Evolutionary conservation across 768 basidiomycete genomes (phyloP), one percentile per base, ranked within the genome.

Genomic region (Mrakia gelida): DNA sequence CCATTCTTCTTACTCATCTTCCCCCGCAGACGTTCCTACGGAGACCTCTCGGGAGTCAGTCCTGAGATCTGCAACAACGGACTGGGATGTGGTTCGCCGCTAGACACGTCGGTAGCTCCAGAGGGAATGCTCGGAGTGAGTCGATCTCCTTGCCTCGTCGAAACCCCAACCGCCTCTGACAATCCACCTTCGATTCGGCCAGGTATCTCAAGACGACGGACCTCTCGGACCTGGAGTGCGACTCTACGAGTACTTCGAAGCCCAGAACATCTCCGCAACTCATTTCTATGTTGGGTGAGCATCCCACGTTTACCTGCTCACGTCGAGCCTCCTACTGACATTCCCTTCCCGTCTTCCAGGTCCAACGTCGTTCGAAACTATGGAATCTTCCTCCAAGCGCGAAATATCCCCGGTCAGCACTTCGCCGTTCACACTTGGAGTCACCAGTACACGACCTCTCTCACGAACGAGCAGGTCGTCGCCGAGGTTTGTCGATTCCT

Each of bases 71-170:
- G 67, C 41, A 70, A 70, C n/a, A 67, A 75, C 45, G 52, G 34
- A 1, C 21, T 52, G 34, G 72, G 72, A 18, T 73, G 72, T 59
- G 72, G 49, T 1, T 52, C 72, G 6, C 28, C 86, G 3, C 89
- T 87, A 13, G 92, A 93, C 80, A 82, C 92, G 65, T 91, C 90
- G 89, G 89, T 95, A 79, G 92, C 91, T 0, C 94, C 94, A 0
- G 83, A 87, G 43, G 91, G 92, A 15, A 85, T 87, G 73, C 85
- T 92, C 73, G 92, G 67, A 41, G 67, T 70, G 21, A 70, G 67
- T 70, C 21, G 34, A 30, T 26, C 41, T 41, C 3, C 9, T 4
- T 9, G 45, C 67, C 32, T 70, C 34, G 2, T 38, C 63, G n/a
- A 9, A 6, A 6, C 10, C 23, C 5, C 67, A 26, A 1, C 10